Evolutionary conservation across 495 filamentous ascomycete genomes (phyloP).

Genomic region (Neurospora sp.): DNA sequence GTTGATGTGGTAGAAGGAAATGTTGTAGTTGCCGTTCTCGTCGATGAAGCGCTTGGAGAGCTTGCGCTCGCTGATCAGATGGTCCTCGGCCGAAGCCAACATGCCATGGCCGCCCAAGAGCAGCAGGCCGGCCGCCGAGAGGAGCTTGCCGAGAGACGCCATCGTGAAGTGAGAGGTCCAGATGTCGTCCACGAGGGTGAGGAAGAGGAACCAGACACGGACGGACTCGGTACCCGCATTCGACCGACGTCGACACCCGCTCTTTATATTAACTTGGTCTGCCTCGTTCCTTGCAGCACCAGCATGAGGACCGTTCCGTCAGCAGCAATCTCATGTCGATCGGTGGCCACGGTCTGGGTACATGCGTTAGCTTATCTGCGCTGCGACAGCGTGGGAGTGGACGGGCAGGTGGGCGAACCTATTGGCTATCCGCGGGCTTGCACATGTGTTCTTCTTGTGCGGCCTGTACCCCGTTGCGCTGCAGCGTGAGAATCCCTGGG

Average conservation of each 20-base stretch:
- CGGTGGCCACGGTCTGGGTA: background rate
- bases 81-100: constrained; percentile 18
- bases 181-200: background rate
- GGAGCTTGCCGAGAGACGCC: constrained; percentile 3
- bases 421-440: background rate
- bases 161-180: background rate
- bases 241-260: background rate
- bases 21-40: constrained; percentile 42
- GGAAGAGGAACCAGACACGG: background rate
- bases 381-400: background rate
- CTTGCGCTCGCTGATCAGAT: constrained; percentile 28
- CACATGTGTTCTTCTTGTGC: background rate
- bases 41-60: constrained; percentile 43
- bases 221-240: background rate
- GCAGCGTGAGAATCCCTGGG: background rate
- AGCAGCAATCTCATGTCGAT: background rate
- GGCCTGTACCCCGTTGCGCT: background rate
- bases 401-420: background rate
- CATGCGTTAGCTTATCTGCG: background rate
- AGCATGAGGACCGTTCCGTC: background rate
- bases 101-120: background rate
- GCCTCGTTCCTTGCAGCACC: background rate
- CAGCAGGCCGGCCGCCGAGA: constrained; percentile 3
- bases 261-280: background rate
- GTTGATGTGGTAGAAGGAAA: constrained; percentile 54